These are phyloP conservation scores for Chrysosphaeria jannelii DNA, from an alignment of 2,329 filamentous ascomycete genomes.

Conservation along the genomic window DNA sequence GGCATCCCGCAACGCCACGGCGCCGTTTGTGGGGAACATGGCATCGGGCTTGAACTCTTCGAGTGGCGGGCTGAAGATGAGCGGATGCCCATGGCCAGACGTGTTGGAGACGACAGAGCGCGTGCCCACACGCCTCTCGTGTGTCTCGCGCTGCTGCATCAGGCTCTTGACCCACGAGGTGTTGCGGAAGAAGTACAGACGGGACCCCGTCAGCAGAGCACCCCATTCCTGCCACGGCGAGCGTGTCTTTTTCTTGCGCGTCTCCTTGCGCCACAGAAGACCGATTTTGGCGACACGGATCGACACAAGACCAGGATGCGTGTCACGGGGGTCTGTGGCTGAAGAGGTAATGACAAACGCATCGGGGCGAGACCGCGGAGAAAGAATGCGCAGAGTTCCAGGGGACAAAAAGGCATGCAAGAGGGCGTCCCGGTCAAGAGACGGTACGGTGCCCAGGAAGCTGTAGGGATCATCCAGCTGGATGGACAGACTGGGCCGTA, in stretches of 20 bases:
- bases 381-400: conserved; percentile 81
- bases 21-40: conserved; percentile 76
- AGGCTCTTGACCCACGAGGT: conserved; percentile 73
- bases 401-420: conserved; percentile 78
- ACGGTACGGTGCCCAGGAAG: conserved; percentile 49
- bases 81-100: conserved; percentile 48
- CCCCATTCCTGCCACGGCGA: conserved; percentile 99
- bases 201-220: conserved; percentile 81
- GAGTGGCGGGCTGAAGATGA: conserved; percentile 73
- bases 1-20: conserved; percentile 61
- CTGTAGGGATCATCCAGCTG: conserved; percentile 73
- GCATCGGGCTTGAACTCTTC: conserved; percentile 83
- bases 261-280: conserved; percentile 75
- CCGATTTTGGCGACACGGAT: conserved; percentile 96
- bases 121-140: too few species aligned
- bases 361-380: conserved; percentile 70
- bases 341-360: conserved; percentile 81
- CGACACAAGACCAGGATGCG: conserved; percentile 77
- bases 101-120: too few species aligned
- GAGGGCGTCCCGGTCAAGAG: conserved; percentile 49
- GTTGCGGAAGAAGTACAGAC: conserved; percentile 90
- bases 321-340: conserved; percentile 55
- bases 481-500: conserved; percentile 68
- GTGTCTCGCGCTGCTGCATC: conserved; percentile 62
- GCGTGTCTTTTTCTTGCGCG: conserved; percentile 74